phyloP scores from a whole-genome alignment of 1,284 basidiomycete genomes.

The Phellopilus nigrolimitatus region DNA sequence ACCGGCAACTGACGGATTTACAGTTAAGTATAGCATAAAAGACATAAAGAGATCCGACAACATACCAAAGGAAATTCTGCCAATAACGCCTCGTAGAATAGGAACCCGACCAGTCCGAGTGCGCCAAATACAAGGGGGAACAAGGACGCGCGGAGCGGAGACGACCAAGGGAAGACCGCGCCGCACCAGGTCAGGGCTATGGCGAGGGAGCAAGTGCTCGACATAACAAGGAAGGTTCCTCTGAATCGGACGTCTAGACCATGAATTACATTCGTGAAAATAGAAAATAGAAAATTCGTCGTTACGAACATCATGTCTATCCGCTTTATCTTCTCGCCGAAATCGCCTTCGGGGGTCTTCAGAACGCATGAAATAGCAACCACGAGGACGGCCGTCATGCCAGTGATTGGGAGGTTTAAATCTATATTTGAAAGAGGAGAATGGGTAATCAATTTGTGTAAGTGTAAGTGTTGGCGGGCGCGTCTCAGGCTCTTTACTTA shows the following conservation, averaged over 20 bases:
- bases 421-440: conserved; percentile 13
- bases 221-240: conserved; percentile 24
- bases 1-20: conserved; percentile 30
- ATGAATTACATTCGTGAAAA: neutral
- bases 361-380: conserved; percentile 28
- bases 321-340: conserved; percentile 23
- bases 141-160: conserved; percentile 24
- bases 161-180: conserved; percentile 27
- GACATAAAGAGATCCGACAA: too few species aligned
- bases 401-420: conserved; percentile 30
- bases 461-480: too few species aligned
- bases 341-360: conserved; percentile 26
- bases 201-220: conserved; percentile 19
- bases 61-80: conserved; percentile 27
- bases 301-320: conserved; percentile 26
- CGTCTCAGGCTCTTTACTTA: conserved; percentile 30
- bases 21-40: too few species aligned
- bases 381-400: conserved; percentile 26
- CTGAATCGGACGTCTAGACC: too few species aligned
- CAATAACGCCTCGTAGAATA: conserved; percentile 25
- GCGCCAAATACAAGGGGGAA: conserved; percentile 26
- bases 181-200: conserved; percentile 26
- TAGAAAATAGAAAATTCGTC: neutral
- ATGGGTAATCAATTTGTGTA: too few species aligned
- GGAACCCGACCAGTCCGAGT: conserved; percentile 24